Evolutionary conservation across 192 early-diverging fungal genomes (phyloP).

Genomic region (Backusella morwellensis): DNA sequence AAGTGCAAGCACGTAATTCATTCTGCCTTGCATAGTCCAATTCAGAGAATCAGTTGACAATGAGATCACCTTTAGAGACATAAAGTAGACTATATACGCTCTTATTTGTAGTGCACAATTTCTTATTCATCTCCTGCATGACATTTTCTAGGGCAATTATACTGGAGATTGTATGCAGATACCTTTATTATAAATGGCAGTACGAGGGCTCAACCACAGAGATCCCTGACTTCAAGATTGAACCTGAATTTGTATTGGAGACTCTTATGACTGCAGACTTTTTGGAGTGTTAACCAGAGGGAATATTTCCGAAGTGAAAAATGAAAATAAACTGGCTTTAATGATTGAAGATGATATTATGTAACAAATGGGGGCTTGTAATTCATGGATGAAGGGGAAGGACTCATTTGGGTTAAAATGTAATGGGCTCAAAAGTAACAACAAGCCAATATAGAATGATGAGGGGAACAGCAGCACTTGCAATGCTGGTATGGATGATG

Average conservation of each 20-base stretch:
- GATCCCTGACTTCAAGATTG: conserved; percentile 89
- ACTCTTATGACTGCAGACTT: conserved; percentile 96
- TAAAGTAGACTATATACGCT: conserved; percentile 60
- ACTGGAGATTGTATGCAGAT: conserved; percentile 92
- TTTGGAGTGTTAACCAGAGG: conserved; percentile 70
- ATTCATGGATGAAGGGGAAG: too few species aligned
- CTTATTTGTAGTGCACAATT: background rate
- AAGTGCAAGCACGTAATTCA: background rate
- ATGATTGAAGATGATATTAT: too few species aligned
- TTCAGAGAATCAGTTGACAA: conserved; percentile 91
- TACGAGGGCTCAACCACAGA: conserved; percentile 60
- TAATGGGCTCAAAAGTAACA: too few species aligned
- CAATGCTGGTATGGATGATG: too few species aligned
- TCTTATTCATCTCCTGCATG: background rate
- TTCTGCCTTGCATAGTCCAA: conserved; percentile 52
- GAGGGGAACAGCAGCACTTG: too few species aligned
- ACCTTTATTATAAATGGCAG: conserved; percentile 88
- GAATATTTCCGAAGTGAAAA: background rate
- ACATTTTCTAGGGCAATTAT: conserved; percentile 67
- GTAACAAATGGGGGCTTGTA: too few species aligned
- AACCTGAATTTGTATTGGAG: conserved; percentile 86
- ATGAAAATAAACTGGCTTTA: background rate
- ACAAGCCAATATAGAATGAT: too few species aligned
- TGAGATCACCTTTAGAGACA: conserved; percentile 85
- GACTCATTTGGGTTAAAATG: too few species aligned